Percentiles rank a stretch among this genome's conserved stretches.
Evolutionary conservation across 2,329 filamentous ascomycete genomes (phyloP).

Genomic region (Dendrostoma leiphaemia): DNA sequence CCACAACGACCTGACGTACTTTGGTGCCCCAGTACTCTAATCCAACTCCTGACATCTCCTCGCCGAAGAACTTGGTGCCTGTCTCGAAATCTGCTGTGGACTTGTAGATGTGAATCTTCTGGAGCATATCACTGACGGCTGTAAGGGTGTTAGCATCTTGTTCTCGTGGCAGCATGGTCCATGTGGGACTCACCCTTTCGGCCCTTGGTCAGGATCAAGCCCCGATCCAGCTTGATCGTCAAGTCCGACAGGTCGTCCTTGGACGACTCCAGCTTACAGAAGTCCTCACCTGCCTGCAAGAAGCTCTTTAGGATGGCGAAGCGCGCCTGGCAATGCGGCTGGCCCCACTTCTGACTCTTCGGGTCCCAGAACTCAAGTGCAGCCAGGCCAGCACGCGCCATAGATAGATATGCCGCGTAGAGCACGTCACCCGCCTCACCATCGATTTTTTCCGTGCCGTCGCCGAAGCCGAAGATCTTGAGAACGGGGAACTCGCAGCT

Average conservation of each 20-base stretch:
- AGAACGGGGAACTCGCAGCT: conserved; percentile 85
- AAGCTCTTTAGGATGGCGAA: conserved; percentile 86
- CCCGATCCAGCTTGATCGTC: conserved; percentile 78
- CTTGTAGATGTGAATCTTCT: conserved; percentile 92
- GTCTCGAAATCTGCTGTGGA: conserved; percentile 78
- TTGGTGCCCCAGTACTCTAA: conserved; percentile 79
- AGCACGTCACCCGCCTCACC: conserved; percentile 81
- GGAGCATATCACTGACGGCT: conserved; percentile 82
- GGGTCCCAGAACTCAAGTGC: conserved; percentile 95
- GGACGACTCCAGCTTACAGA: conserved; percentile 76
- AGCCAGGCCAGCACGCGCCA: conserved; percentile 89
- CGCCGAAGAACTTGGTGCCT: conserved; percentile 77
- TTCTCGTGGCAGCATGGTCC: background rate
- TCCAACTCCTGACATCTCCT: conserved; percentile 75
- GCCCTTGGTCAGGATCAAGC: conserved; percentile 81
- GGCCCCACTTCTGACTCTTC: conserved; percentile 86
- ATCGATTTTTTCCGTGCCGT: conserved; percentile 70
- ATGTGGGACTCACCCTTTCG: conserved; percentile 54
- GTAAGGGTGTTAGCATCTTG: conserved; percentile 2
- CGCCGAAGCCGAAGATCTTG: conserved; percentile 86
- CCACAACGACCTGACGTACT: conserved; percentile 72
- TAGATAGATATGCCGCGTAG: conserved; percentile 83
- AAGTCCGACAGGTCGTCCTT: conserved; percentile 76
- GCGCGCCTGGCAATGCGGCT: conserved; percentile 86
- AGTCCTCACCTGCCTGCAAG: conserved; percentile 80